phyloP scores from a whole-genome alignment of 1,139 yeast species.

The Zygotorulaspora mrakii region DNA sequence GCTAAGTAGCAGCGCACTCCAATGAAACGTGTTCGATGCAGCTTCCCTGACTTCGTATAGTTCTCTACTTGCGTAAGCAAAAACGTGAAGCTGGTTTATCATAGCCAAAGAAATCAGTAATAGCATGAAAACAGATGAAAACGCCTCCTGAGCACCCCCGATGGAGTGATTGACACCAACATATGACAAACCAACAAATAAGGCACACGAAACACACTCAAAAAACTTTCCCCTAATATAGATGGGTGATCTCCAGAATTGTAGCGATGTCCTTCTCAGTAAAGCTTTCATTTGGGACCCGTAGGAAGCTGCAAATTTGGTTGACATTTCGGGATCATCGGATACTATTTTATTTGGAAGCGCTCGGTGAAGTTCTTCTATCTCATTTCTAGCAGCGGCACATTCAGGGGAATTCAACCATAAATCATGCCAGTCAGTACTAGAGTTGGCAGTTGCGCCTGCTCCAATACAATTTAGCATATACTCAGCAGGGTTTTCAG shows the following conservation, averaged over 20 bases:
- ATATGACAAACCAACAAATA: slow-evolving; percentile 54
- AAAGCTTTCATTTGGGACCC: slow-evolving; percentile 43
- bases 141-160: slow-evolving; percentile 48
- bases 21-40: slow-evolving; percentile 60
- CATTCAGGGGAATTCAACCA: slow-evolving; percentile 46
- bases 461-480: slow-evolving; percentile 63
- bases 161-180: slow-evolving; percentile 40
- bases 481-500: slow-evolving; percentile 65
- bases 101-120: slow-evolving; percentile 50
- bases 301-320: slow-evolving; percentile 40
- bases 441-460: slow-evolving; percentile 54
- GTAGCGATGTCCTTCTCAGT: slow-evolving; percentile 41
- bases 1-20: slow-evolving; percentile 45
- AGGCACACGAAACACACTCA: slow-evolving; percentile 47
- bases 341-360: slow-evolving; percentile 30
- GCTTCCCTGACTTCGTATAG: slow-evolving; percentile 60
- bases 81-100: slow-evolving; percentile 54
- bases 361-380: slow-evolving; percentile 36
- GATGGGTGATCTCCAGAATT: slow-evolving; percentile 50
- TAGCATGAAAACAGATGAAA: slow-evolving; percentile 56
- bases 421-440: slow-evolving; percentile 46
- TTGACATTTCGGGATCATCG: slow-evolving; percentile 35
- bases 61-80: slow-evolving; percentile 46
- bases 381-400: slow-evolving; percentile 39
- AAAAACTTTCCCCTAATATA: slow-evolving; percentile 47